These are phyloP conservation scores for Casuarina equisetifolia DNA, from an alignment of 306 rosid species.

Conservation along the genomic window DNA sequence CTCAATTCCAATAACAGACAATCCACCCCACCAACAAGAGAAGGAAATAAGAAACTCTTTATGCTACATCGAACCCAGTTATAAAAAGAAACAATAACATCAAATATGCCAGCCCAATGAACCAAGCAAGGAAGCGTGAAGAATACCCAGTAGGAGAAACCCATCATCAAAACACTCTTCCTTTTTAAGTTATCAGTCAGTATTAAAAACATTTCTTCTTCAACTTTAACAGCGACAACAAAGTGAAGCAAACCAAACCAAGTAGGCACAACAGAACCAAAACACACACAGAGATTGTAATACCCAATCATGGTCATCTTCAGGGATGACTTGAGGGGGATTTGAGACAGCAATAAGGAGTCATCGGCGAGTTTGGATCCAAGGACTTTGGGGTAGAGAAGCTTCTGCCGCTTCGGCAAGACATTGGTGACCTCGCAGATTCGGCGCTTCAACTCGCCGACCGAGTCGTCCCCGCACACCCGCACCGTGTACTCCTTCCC, in stretches of 20 bases:
- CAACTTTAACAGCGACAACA: not conserved
- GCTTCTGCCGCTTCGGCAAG: slow-evolving; percentile 88
- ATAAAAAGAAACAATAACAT: not conserved
- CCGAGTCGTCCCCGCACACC: slow-evolving; percentile 77
- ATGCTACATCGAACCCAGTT: not conserved
- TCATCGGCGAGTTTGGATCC: slow-evolving; percentile 86
- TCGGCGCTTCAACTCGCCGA: slow-evolving; percentile 87
- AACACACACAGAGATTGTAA: not conserved
- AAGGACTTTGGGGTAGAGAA: slow-evolving; percentile 69
- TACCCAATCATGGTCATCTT: slow-evolving; percentile 96
- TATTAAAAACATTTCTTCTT: not conserved
- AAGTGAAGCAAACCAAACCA: not conserved
- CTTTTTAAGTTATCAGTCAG: no score
- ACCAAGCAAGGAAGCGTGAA: not conserved
- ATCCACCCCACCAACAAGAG: not conserved
- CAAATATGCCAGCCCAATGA: not conserved
- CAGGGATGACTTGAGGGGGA: slow-evolving; percentile 69
- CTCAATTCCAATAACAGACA: not conserved
- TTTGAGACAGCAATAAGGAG: slow-evolving; percentile 66
- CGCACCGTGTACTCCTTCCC: slow-evolving; percentile 90
- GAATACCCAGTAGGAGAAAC: not conserved
- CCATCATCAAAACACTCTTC: not conserved
- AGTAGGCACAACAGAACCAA: not conserved
- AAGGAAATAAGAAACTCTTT: not conserved
- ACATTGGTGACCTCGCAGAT: slow-evolving; percentile 88